Evolutionary conservation across 768 basidiomycete species (phyloP).

Genomic region (Lentinula sp.): DNA sequence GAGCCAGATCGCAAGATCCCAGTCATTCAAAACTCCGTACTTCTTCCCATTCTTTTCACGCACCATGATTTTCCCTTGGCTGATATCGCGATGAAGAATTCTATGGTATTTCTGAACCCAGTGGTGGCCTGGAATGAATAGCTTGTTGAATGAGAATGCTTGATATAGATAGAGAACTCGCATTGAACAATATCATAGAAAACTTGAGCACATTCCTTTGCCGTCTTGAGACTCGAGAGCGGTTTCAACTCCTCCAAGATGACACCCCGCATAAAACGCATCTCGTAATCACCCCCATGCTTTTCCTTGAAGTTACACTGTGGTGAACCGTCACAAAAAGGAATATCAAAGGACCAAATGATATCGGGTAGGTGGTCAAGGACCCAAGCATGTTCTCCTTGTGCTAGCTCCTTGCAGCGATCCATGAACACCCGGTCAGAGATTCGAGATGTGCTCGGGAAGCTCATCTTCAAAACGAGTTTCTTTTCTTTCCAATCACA

Average conservation of each 20-base stretch:
- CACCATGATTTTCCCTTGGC: neutral
- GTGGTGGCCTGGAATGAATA: neutral
- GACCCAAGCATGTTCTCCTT: neutral
- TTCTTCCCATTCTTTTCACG: neutral
- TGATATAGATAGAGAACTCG: neutral
- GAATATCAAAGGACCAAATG: neutral
- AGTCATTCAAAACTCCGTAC: neutral
- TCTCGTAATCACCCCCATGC: neutral
- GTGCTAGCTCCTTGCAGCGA: neutral
- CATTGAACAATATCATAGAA: neutral
- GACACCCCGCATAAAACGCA: neutral
- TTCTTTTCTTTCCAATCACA: too few relatives aligned
- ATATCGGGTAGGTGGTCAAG: neutral
- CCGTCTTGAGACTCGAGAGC: neutral
- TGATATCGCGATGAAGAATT: constrained; percentile 4
- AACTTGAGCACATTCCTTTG: neutral
- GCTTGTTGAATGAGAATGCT: neutral
- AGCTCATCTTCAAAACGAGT: neutral
- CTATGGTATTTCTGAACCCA: neutral
- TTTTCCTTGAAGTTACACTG: neutral
- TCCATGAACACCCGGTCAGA: neutral
- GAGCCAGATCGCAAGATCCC: constrained; percentile 17
- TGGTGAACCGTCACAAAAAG: neutral
- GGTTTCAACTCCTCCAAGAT: neutral
- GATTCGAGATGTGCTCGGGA: neutral